Evolutionary conservation across 768 basidiomycete genomes (phyloP).

Genomic region (Filobasidium wieringae): DNA sequence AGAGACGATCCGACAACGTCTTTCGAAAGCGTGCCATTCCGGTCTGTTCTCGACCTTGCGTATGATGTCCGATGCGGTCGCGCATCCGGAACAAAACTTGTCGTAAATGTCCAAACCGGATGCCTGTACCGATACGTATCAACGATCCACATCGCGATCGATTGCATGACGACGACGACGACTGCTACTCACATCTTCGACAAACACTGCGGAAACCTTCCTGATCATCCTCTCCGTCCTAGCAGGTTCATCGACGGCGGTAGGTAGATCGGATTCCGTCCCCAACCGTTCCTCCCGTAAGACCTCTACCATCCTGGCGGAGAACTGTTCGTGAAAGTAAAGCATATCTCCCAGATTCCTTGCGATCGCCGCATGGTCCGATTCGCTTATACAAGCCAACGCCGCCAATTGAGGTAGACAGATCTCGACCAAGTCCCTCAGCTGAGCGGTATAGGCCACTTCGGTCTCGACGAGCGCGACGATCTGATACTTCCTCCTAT

Average conservation of each 20-base stretch:
- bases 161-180: slow-evolving; percentile 22
- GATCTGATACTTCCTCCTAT: slow-evolving; percentile 55
- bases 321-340: slow-evolving; percentile 26
- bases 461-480: slow-evolving; percentile 78
- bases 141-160: slow-evolving; percentile 16
- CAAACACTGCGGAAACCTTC: slow-evolving; percentile 29
- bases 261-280: slow-evolving; percentile 6
- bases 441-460: slow-evolving; percentile 63
- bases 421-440: slow-evolving; percentile 55
- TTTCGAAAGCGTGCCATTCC: slow-evolving; percentile 79
- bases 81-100: slow-evolving; percentile 74
- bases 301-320: slow-evolving; percentile 31
- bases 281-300: slow-evolving; percentile 32
- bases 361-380: slow-evolving; percentile 19
- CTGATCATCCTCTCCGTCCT: slow-evolving; percentile 28
- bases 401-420: slow-evolving; percentile 37
- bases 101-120: slow-evolving; percentile 67
- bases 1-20: slow-evolving; percentile 54
- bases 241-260: slow-evolving; percentile 8
- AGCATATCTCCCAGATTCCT: slow-evolving; percentile 30
- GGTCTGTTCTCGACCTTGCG: slow-evolving; percentile 54
- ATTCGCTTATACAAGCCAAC: slow-evolving; percentile 22
- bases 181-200: slow-evolving; percentile 29
- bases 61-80: slow-evolving; percentile 64
- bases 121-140: slow-evolving; percentile 53